phyloP scores from a whole-genome alignment of 2,329 filamentous ascomycete species.

The Botryotinia narcissicola region DNA sequence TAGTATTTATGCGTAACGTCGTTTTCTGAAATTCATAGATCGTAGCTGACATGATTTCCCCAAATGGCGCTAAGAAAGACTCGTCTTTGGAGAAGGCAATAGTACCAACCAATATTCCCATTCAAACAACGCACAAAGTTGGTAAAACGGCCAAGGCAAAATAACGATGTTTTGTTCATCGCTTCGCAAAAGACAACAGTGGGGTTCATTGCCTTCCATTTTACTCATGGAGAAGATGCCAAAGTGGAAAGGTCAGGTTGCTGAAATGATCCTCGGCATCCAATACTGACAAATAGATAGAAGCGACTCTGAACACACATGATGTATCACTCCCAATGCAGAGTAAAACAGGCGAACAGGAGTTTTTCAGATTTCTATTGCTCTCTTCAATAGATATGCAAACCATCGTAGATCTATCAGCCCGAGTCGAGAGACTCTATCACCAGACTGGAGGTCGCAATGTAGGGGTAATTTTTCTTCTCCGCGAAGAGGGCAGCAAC shows the following conservation, averaged over 20 bases:
- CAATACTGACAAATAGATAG: conserved; percentile 25
- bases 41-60: not conserved
- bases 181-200: conserved; percentile 36
- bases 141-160: not conserved
- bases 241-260: conserved; percentile 37
- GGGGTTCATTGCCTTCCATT: conserved; percentile 31
- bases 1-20: not conserved
- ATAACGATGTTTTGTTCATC: conserved; percentile 38
- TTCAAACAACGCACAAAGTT: not conserved
- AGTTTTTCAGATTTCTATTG: conserved; percentile 33
- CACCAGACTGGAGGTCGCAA: conserved; percentile 36
- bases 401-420: conserved; percentile 22
- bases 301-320: conserved; percentile 33
- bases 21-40: not conserved
- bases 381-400: conserved; percentile 34
- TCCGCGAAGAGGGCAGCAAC: conserved; percentile 28
- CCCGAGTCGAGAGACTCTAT: conserved; percentile 37
- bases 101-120: not conserved
- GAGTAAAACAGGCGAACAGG: conserved; percentile 20
- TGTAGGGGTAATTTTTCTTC: conserved; percentile 38
- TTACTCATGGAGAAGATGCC: conserved; percentile 30
- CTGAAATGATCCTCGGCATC: not conserved
- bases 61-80: not conserved
- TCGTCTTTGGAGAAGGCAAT: not conserved
- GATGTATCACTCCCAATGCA: conserved; percentile 35